A percentile compares a stretch with the other conserved stretches of the same genome.
phyloP scores from a whole-genome alignment of 1,284 basidiomycete species.

The Trichosporon asahii region DNA sequence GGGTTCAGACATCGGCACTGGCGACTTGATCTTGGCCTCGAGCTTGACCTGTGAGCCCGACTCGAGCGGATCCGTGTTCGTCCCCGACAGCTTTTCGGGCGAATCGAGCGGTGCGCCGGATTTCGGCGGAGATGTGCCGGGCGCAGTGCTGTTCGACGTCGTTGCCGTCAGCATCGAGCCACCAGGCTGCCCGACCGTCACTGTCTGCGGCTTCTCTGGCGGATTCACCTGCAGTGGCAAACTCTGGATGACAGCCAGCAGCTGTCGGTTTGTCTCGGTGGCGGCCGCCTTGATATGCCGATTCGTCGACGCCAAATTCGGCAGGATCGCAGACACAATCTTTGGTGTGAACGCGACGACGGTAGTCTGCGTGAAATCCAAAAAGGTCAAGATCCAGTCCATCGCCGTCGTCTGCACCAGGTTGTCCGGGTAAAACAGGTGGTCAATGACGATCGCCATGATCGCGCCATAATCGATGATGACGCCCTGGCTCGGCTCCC shows the following conservation, averaged over 20 bases:
- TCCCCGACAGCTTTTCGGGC: constrained; percentile 2
- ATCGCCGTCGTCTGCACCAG: constrained; percentile 84
- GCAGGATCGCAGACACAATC: constrained; percentile 85
- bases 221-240: constrained; percentile 64
- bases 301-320: constrained; percentile 72
- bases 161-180: neutral
- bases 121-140: neutral
- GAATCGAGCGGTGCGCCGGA: neutral
- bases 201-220: constrained; percentile 1
- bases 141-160: neutral
- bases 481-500: constrained; percentile 91
- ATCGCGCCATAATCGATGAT: constrained; percentile 87
- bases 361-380: constrained; percentile 82
- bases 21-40: constrained; percentile 22
- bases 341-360: constrained; percentile 93
- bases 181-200: neutral
- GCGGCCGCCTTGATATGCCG: constrained; percentile 85
- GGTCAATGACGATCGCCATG: constrained; percentile 88
- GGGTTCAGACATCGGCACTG: constrained; percentile 52
- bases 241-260: constrained; percentile 79
- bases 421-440: constrained; percentile 77
- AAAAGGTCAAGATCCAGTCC: constrained; percentile 87
- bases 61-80: neutral
- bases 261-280: constrained; percentile 76
- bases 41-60: neutral